Percentiles rank a stretch among this genome's conserved stretches.
Conservation (phyloP, 139 green algal genomes). For the Edaphochlamys debaryana region DNA sequence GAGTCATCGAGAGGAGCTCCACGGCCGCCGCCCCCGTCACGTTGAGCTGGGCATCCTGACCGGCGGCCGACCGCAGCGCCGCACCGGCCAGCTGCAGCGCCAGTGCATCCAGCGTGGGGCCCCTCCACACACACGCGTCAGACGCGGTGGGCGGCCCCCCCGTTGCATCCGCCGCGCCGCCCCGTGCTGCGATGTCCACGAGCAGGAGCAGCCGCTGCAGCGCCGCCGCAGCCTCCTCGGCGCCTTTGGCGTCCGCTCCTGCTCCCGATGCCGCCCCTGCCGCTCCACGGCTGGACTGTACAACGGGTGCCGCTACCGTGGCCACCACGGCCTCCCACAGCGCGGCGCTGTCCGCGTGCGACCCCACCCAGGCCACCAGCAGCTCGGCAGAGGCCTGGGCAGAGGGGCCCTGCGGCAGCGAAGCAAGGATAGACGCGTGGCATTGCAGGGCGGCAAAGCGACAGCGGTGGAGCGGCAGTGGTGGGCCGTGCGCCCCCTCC, state of each 20-base stretch:
- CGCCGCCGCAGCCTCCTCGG: not conserved
- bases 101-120: slow-evolving; percentile 7
- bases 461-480: not conserved
- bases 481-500: no score
- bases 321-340: slow-evolving; percentile 14
- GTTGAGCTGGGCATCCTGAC: no score
- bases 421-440: not conserved
- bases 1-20: slow-evolving; percentile 12
- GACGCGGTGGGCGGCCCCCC: not conserved
- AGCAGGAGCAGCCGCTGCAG: slow-evolving; percentile 7
- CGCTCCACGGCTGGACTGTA: no score
- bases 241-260: not conserved
- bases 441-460: not conserved
- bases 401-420: not conserved
- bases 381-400: slow-evolving; percentile 34
- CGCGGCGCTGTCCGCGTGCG: not conserved
- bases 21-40: not conserved
- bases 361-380: slow-evolving; percentile 16
- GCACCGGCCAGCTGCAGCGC: not conserved
- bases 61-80: no score
- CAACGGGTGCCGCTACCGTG: not conserved
- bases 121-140: not conserved
- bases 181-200: not conserved
- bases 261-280: not conserved
- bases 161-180: not conserved